phyloP scores from a whole-genome alignment of 495 filamentous ascomycete species.

The Penicillium salamii region DNA sequence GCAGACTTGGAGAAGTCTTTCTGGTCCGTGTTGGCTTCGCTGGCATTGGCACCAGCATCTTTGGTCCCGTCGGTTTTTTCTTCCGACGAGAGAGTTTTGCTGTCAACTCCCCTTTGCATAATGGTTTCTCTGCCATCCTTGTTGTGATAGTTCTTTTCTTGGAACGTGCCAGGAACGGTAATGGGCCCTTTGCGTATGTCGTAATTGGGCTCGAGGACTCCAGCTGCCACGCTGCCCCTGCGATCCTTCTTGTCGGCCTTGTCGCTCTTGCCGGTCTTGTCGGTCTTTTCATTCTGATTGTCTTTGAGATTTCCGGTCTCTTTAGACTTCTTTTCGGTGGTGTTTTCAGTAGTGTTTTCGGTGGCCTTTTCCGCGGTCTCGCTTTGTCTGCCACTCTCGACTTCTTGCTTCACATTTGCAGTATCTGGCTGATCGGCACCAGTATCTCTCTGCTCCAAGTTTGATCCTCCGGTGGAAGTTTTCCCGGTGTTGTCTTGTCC shows the following conservation, averaged over 20 bases:
- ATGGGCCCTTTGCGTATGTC: slow-evolving; percentile 28
- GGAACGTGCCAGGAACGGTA: slow-evolving; percentile 11
- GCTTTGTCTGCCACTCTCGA: too few species aligned
- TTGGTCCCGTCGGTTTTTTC: neutral
- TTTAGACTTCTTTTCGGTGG: too few species aligned
- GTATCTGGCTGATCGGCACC: neutral
- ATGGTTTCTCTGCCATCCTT: neutral
- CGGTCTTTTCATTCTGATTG: neutral
- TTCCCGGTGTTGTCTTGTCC: slow-evolving; percentile 3
- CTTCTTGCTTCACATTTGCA: too few species aligned
- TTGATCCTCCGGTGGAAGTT: neutral
- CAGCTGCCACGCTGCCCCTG: slow-evolving; percentile 2
- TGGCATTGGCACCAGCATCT: neutral
- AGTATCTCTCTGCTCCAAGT: neutral
- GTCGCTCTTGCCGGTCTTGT: neutral
- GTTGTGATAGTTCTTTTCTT: slow-evolving; percentile 4
- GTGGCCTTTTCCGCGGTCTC: too few species aligned
- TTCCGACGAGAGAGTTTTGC: neutral
- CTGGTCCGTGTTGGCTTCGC: neutral
- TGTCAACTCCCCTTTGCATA: neutral
- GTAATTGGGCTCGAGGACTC: slow-evolving; percentile 14
- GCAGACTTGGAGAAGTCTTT: neutral
- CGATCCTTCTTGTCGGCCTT: neutral
- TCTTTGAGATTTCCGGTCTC: too few species aligned
- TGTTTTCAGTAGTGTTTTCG: too few species aligned